Evolutionary conservation across 306 rosid species (phyloP), one percentile per base, ranked within the genome.

Genomic region (Fagus sylvatica): DNA sequence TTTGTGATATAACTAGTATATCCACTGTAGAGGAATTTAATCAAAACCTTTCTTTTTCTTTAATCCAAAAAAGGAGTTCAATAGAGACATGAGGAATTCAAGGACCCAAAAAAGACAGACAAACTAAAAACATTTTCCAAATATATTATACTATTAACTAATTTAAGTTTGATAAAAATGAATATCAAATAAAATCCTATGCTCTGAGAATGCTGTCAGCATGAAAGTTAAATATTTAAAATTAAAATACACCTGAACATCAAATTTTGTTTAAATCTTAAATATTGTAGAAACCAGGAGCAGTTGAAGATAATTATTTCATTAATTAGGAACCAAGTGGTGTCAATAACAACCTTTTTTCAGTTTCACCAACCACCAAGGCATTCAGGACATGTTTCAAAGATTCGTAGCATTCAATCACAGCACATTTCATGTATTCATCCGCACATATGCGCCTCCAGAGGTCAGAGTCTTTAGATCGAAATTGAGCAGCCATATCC

Each of bases 401-500:
- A 71, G 93, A 82, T 85, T 93, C 98, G 59, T 95, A 92, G 79
- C 98, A 89, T 76, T 95, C 99, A 61, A 92, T 89, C 69, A 93
- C 99, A 37, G 98, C 98, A 73, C 97, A 95, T 82, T 91, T 92
- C 97, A 88, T 87, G 83, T 95, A 93, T 84, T 95, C 98, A 69
- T 95, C 99, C 4, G 84, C 93, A 84, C 90, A 87, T 83, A 95
- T 91, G 76, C 98, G 96, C 82, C 84, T 95, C 96, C 97, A 91
- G 80, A 95, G 98, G 83, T 95, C 98, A n/a, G 89, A 79, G 73
- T 93, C 99, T 81, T 36, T 89, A 81, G 89, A 81, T 86, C 85
- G 90, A 77, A 95, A 93, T 82, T 95, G 93, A 82, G 91, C 98
- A 70, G 99, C 96, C 99, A 91, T 95, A 69, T 95, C 98, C 74